Evolutionary conservation across 2,329 filamentous ascomycete species (phyloP).

Genomic region (Dendrostoma leiphaemia): DNA sequence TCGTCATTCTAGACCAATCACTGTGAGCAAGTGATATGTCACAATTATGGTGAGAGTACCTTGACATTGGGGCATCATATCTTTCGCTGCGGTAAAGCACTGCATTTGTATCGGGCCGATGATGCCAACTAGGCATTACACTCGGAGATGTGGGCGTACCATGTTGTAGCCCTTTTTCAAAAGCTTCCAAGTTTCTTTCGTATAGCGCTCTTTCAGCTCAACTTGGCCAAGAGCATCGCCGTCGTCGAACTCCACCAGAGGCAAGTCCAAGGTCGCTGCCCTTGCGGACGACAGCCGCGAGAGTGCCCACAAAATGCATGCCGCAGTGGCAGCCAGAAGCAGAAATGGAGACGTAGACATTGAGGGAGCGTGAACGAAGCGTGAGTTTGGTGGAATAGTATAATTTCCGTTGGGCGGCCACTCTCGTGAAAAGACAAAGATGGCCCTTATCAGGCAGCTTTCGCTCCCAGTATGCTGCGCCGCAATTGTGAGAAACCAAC

Average conservation of each 20-base stretch:
- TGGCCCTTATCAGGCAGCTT: too few species aligned
- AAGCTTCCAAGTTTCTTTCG: not conserved
- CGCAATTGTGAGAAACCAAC: too few species aligned
- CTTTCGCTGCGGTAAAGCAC: not conserved
- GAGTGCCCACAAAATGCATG: not conserved
- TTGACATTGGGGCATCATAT: not conserved
- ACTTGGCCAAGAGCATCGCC: not conserved
- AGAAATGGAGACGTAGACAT: not conserved
- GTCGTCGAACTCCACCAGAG: not conserved
- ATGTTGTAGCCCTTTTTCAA: constrained; percentile 3
- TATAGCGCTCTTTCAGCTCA: not conserved
- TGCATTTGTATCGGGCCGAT: constrained; percentile 1
- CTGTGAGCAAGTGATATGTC: too few species aligned
- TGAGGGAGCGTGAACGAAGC: too few species aligned
- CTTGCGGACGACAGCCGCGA: not conserved
- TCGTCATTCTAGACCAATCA: too few species aligned
- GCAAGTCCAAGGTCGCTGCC: not conserved
- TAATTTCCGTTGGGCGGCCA: too few species aligned
- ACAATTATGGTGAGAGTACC: not conserved
- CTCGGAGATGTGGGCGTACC: not conserved
- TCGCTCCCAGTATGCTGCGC: too few species aligned
- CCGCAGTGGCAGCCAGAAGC: not conserved
- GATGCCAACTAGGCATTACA: not conserved
- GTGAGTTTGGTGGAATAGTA: too few species aligned
- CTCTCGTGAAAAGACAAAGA: too few species aligned